These are phyloP conservation scores for Candida cerambycidarum DNA, from an alignment of 805 yeast species.

Conservation along the genomic window DNA sequence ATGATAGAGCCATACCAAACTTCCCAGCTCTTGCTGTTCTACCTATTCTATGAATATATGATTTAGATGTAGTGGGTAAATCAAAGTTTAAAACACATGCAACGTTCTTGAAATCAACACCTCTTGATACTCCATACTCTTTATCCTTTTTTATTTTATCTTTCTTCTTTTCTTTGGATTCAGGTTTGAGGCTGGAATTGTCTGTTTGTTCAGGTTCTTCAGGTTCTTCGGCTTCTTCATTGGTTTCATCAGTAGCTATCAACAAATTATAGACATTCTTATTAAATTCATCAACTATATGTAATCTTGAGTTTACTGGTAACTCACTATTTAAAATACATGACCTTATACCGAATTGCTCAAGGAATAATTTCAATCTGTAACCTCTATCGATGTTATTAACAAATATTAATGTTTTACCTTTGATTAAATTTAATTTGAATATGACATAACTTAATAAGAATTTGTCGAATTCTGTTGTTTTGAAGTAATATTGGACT, in stretches of 20 bases:
- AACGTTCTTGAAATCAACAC: constrained; percentile 94
- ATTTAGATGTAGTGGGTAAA: constrained; percentile 82
- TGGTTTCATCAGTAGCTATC: constrained; percentile 93
- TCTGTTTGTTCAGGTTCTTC: constrained; percentile 49
- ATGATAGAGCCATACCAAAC: constrained; percentile 91
- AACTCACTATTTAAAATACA: constrained; percentile 90
- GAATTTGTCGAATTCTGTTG: constrained; percentile 89
- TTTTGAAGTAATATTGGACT: constrained; percentile 82
- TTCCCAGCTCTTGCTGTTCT: constrained; percentile 98
- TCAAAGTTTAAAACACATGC: constrained; percentile 97
- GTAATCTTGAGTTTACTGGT: constrained; percentile 89
- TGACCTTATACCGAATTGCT: constrained; percentile 89
- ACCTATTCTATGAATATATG: constrained; percentile 92
- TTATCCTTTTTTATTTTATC: constrained; percentile 49
- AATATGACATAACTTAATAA: constrained; percentile 86
- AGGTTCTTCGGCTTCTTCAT: constrained; percentile 52
- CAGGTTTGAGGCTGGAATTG: constrained; percentile 9
- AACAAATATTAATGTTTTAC: constrained; percentile 87
- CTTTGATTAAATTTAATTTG: constrained; percentile 83
- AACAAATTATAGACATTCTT: constrained; percentile 81
- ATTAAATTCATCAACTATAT: constrained; percentile 93
- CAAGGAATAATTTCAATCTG: constrained; percentile 83
- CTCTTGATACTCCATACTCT: constrained; percentile 94
- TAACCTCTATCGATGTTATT: constrained; percentile 95
- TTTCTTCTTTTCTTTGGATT: constrained; percentile 16